These are phyloP conservation scores for Claviceps africana DNA, from an alignment of 2,329 filamentous ascomycete genomes.

Conservation along the genomic window DNA sequence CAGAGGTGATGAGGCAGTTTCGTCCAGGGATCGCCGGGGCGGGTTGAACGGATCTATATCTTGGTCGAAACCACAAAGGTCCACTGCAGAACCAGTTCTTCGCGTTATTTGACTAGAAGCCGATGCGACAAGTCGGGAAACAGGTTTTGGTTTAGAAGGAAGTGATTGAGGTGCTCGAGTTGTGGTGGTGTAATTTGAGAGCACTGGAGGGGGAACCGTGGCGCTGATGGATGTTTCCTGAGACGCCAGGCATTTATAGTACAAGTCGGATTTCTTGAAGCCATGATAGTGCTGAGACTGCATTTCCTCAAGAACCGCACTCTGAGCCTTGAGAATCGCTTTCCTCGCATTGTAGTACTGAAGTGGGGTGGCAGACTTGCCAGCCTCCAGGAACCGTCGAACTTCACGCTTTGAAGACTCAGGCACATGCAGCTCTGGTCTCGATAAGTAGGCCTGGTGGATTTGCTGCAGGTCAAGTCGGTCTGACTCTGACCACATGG, in stretches of 20 bases:
- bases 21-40: conserved; percentile 58
- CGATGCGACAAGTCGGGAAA: conserved; percentile 24
- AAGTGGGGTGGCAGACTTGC: conserved; percentile 57
- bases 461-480: conserved; percentile 82
- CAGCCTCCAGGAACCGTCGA: conserved; percentile 63
- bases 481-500: conserved; percentile 71
- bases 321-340: conserved; percentile 71
- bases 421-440: conserved; percentile 66
- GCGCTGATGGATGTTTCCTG: conserved; percentile 44
- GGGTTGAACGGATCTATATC: conserved; percentile 26
- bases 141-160: conserved; percentile 29
- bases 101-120: conserved; percentile 22
- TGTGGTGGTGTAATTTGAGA: conserved; percentile 11
- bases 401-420: conserved; percentile 56
- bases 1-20: conserved; percentile 34
- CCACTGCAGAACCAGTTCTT: conserved; percentile 33
- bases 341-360: conserved; percentile 76
- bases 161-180: conserved; percentile 23
- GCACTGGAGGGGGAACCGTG: background rate
- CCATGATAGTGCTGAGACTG: conserved; percentile 64
- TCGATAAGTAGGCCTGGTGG: conserved; percentile 74
- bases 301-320: conserved; percentile 71
- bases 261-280: conserved; percentile 88
- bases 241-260: conserved; percentile 88
- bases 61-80: conserved; percentile 26